A percentile compares a stretch with the other conserved stretches of the same genome.
Evolutionary conservation across 805 yeast genomes (phyloP).

Genomic region (Candida alai): DNA sequence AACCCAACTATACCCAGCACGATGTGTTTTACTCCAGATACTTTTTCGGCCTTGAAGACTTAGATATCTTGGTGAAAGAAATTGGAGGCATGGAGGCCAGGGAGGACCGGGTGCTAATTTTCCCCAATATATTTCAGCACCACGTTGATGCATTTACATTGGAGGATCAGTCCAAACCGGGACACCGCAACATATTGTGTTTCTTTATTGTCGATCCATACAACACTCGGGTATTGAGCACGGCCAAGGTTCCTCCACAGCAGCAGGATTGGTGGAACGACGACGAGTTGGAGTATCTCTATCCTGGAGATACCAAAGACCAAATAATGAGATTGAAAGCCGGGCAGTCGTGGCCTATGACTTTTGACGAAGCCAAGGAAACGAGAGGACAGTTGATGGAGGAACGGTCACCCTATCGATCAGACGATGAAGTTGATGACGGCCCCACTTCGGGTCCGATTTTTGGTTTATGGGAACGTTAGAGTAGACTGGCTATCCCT

Average conservation of each 20-base stretch:
- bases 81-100: conserved; percentile 24
- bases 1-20: conserved; percentile 28
- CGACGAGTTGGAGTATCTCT: conserved; percentile 8
- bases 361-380: conserved; percentile 22
- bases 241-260: conserved; percentile 36
- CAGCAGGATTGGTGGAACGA: conserved; percentile 32
- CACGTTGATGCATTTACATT: conserved; percentile 37
- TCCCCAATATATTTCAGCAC: conserved; percentile 39
- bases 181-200: conserved; percentile 37
- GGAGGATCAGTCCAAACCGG: conserved; percentile 30
- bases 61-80: conserved; percentile 17
- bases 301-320: conserved; percentile 7
- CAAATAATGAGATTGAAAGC: conserved; percentile 7
- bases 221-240: conserved; percentile 22
- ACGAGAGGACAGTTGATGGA: conserved; percentile 27
- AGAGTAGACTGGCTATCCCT: no score
- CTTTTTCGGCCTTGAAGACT: conserved; percentile 30
- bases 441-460: no score
- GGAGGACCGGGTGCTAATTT: conserved; percentile 28
- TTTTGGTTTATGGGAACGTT: no score
- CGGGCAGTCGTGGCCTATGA: conserved; percentile 14
- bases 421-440: no score
- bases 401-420: no score
- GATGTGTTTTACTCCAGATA: conserved; percentile 22
- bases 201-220: conserved; percentile 37